Evolutionary conservation across 345 rosid genomes (phyloP), one percentile per base, ranked within the genome.

Genomic region (Gossypium herbaceum): DNA sequence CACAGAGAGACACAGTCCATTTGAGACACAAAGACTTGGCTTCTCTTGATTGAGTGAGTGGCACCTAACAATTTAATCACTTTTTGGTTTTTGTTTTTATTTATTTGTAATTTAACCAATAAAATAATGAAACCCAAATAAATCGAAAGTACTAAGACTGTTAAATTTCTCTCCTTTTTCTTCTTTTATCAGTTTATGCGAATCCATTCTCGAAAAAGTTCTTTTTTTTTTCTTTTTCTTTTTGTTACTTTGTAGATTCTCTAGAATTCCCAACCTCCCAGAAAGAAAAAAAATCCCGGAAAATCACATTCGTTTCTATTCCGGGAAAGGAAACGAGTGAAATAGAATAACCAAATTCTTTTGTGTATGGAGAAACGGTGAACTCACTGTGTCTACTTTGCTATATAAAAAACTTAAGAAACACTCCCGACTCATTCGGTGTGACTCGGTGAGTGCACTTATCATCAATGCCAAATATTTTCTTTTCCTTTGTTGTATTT

Each of bases 361-460:
- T 22, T 20, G 24, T 66, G 51, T 73, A 62, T 15, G 9, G 43
- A 71, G 63, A 50, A 72, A 74, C 68, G 41, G 60, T 66, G 44
- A 67, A 71, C 48, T 68, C 44, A 47, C 47, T 20, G 73, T 52
- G 60, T 58, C 69, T 66, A 68, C 8, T 51, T 72, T 65, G 50
- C 34, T 27, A 13, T 17, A 20, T 11, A 50, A 51, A 34, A 65
- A 62, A 10, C 22, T 10, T 12, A 68, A 15, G 11, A 50, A 51
- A 9, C 16, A 6, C 8, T 34, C 41, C 41, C 16, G 20, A 72
- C 76, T 56, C 43, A 10, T 51, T 77, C 47, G 54, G 15, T 43
- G 54, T 77, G 60, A 56, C 74, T 76, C 63, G 77, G 87, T 86
- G 76, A 81, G 85, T 79, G 51, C 77, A 75, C 77, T 76, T 79